These are phyloP conservation scores for Claviceps maximensis DNA, from an alignment of 2,329 filamentous ascomycete genomes.

Conservation along the genomic window DNA sequence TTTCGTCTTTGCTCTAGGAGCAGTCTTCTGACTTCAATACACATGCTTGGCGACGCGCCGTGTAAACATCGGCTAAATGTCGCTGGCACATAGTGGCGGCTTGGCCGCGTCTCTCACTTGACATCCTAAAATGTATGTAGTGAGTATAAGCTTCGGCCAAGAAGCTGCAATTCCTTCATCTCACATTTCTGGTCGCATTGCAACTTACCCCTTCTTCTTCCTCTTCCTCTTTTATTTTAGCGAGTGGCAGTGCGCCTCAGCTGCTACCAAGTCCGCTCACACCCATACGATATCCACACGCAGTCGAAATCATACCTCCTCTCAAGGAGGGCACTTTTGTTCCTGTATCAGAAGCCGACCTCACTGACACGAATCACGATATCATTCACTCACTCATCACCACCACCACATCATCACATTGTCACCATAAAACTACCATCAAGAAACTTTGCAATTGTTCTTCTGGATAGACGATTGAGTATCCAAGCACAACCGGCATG, in stretches of 20 bases:
- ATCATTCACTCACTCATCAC: background rate
- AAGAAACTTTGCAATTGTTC: background rate
- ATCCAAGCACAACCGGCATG: conserved; percentile 13
- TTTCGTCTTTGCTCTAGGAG: background rate
- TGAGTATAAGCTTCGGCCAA: background rate
- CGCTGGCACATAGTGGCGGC: background rate
- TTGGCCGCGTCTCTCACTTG: background rate
- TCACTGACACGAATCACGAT: background rate
- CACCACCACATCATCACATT: background rate
- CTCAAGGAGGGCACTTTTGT: background rate
- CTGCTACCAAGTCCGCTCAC: background rate
- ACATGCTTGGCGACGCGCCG: background rate
- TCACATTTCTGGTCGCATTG: background rate
- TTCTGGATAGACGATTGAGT: background rate
- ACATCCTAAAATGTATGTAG: background rate
- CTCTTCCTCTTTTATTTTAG: background rate
- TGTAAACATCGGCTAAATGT: conserved; percentile 4
- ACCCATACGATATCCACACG: background rate
- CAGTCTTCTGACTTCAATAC: background rate
- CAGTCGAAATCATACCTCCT: background rate
- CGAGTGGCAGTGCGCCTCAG: background rate
- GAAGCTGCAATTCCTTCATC: background rate
- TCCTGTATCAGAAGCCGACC: background rate
- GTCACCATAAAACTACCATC: background rate
- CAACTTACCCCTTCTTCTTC: background rate